phyloP scores from a whole-genome alignment of 176 grass and related monocot species.

The Puya raimondii region DNA sequence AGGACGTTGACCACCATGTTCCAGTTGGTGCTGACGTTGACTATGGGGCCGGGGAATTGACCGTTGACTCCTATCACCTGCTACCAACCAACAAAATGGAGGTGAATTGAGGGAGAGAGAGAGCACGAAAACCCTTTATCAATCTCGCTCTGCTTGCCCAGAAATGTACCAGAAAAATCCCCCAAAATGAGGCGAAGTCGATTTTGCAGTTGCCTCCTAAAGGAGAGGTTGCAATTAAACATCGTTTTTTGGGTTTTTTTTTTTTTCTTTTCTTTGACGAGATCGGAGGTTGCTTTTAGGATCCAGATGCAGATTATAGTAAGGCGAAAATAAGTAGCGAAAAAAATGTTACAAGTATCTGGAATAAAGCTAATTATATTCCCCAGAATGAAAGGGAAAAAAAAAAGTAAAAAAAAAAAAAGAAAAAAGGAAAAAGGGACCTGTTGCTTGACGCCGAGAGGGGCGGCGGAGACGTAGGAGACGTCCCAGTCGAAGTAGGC shows the following conservation, averaged over 20 bases:
- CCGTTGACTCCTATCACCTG: slow-evolving; percentile 19
- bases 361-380: too few relatives aligned
- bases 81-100: neutral
- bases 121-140: too few relatives aligned
- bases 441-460: slow-evolving; percentile 22
- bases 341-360: too few relatives aligned
- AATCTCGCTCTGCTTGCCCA: too few relatives aligned
- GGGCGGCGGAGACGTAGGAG: slow-evolving; percentile 24
- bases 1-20: slow-evolving; percentile 29
- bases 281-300: neutral
- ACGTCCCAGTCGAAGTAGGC: slow-evolving; percentile 25
- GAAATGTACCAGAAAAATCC: too few relatives aligned
- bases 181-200: too few relatives aligned
- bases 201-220: too few relatives aligned
- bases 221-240: too few relatives aligned
- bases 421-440: neutral
- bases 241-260: too few relatives aligned
- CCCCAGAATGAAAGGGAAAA: neutral
- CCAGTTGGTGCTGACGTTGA: slow-evolving; percentile 25
- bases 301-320: neutral
- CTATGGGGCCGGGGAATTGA: slow-evolving; percentile 19
- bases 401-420: neutral
- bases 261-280: too few relatives aligned
- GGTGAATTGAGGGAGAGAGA: neutral
- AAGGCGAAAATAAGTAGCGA: too few relatives aligned